Evolutionary conservation across 2,329 filamentous ascomycete species (phyloP).

Genomic region (Aspergillus pseudoglaucus): DNA sequence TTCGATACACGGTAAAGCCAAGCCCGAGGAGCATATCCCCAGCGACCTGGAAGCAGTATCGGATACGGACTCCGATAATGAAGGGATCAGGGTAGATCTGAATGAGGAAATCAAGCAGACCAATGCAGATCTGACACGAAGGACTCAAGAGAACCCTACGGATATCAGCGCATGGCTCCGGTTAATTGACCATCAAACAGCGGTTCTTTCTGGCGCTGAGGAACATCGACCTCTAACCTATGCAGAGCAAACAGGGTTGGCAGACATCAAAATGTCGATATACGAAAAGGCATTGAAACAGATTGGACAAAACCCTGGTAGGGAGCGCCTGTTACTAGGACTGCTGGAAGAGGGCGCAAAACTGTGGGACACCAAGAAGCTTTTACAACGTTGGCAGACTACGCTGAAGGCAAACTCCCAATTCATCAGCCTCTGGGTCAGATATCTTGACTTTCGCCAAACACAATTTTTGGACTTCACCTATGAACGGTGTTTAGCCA

Average conservation of each 20-base stretch:
- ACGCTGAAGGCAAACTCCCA: conserved; percentile 50
- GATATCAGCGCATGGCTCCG: conserved; percentile 69
- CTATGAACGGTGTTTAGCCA: conserved; percentile 57
- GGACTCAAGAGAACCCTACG: conserved; percentile 58
- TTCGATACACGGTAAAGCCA: conserved; percentile 60
- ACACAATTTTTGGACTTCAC: conserved; percentile 60
- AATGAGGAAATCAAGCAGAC: conserved; percentile 40
- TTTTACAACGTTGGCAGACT: conserved; percentile 60
- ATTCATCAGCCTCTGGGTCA: conserved; percentile 64
- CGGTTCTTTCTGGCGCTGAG: conserved; percentile 48
- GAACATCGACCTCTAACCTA: conserved; percentile 41
- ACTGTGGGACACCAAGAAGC: conserved; percentile 62
- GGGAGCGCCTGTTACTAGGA: conserved; percentile 58
- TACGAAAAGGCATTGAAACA: conserved; percentile 69
- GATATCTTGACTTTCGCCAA: conserved; percentile 65
- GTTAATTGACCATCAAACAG: conserved; percentile 72
- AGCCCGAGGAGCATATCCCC: conserved; percentile 39
- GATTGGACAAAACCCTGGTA: conserved; percentile 40
- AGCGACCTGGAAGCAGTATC: conserved; percentile 46
- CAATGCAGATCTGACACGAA: conserved; percentile 54
- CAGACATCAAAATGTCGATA: conserved; percentile 73
- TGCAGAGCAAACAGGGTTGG: conserved; percentile 61
- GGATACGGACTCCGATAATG: conserved; percentile 40
- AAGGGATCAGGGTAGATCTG: conserved; percentile 28
- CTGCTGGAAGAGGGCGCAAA: conserved; percentile 68